Evolutionary conservation across 768 basidiomycete species (phyloP), one percentile per base, ranked within the genome.

Genomic region (Leccinum imitatum): DNA sequence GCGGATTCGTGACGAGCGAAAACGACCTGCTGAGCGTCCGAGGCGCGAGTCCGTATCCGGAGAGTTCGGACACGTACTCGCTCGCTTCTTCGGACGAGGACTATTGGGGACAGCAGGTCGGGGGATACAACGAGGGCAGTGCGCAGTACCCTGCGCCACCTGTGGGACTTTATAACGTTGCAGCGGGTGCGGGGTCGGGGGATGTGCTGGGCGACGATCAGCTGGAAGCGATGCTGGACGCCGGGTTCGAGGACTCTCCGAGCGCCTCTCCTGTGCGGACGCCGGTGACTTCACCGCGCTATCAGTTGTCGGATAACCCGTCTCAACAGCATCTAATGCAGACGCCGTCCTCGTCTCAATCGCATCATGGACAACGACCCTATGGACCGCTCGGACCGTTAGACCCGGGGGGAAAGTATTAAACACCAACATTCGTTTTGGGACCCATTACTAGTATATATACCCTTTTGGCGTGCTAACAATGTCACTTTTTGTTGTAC

Each of bases 71-170:
- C 69, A 87, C 90, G 2, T 71, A 85, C 50, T 95, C 94, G 10
- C 76, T 95, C 58, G 78, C 85, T 17, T 94, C 91, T 4, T 91
- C 93, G 9, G 96, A 98, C 37, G 95, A 96, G 47, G 96, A 98
- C 69, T 88, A 93, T 35, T 99, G 95, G 95, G 94, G 95, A 3
- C 79, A 84, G 4, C 95, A 99, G 73, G 94, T 99, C 57, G 95
- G 96, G 11, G 93, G 84, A 51, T 98, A 98, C 76, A 96, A 98
- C 73, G 95, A 98, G 73, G 80, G 91, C 70, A 84, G 84, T 71
- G 63, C 77, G 30, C 82, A 87, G 66, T 95, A 87, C 66, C 90
- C 93, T 35, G 91, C 91, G 5, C 95, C 95, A 0, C 94, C 95
- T 11, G 79, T 86, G n/a, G 90, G 83, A 2, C 78, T 95, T 7